Evolutionary conservation across 2,329 filamentous ascomycete genomes (phyloP), one percentile per base, ranked within the genome.

Genomic region (Teratosphaeria destructans): DNA sequence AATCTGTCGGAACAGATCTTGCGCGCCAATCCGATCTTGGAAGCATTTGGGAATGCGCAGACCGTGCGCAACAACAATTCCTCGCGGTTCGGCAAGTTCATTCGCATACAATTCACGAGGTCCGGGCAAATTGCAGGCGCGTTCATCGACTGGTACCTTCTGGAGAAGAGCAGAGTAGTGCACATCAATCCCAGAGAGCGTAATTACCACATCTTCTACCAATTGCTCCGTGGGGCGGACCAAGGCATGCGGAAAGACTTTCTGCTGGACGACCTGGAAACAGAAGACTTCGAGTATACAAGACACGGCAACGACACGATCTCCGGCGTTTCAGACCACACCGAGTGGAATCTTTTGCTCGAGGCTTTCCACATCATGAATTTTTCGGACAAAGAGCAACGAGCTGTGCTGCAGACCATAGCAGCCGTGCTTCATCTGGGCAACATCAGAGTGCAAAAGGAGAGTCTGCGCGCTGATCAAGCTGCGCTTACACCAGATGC

Each of bases 51-150:
- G 62, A 99, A 99, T 71, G 94, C 94, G 1, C 95, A 99, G 73
- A 99, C 94, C 0, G 90, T 99, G 34, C 85, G 94, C 58, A 99
- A 99, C 74, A 94, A 99, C 77, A 99, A 99, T 72, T 99, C 94
- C 0, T 99, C 94, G 5, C 86, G 94, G 64, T 99, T 99, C 70
- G 94, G 94, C 71, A 99, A 99, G 74, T 99, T 99, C 70, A 99
- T 99, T 71, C 84, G 95, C 56, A 99, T 99, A 70, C 91, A 96
- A 71, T 96, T 99, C 75, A 90, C 85, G 37, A 83, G 89, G 27
- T 84, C 84, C 39, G 95, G 95, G 32, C 88, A 94, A 58, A 99
- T 99, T 65, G 89, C 89, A 3, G 95, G 95, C 39, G 94, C 94
- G 26, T 96, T 91, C 76, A 97, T 99, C 65, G 92, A 99, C 73